These are phyloP conservation scores for Alternaria conjuncta DNA, from an alignment of 2,329 filamentous ascomycete species.

Conservation along the genomic window DNA sequence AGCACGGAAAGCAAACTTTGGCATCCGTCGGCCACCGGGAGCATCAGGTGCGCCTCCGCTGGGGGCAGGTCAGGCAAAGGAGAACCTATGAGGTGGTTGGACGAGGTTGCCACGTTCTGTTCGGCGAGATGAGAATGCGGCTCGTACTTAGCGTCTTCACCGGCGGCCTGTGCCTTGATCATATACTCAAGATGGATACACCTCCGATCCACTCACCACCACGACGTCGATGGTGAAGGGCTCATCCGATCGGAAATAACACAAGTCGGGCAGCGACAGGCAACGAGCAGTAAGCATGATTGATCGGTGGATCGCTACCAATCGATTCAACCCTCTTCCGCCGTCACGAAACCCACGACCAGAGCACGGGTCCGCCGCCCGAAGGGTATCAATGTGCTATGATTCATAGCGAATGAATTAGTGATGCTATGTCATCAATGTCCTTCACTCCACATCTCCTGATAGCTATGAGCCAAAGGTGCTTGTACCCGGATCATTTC, in stretches of 20 bases:
- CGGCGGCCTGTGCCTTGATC: not conserved
- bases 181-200: not conserved
- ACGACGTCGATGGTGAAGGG: not conserved
- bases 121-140: not conserved
- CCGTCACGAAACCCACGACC: not conserved
- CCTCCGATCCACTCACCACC: not conserved
- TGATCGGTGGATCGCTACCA: not conserved
- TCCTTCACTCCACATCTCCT: not conserved
- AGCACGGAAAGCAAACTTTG: constrained; percentile 45
- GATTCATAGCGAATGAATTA: not conserved
- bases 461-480: not conserved
- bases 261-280: not conserved
- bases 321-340: not conserved
- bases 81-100: constrained; percentile 13
- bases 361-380: not conserved
- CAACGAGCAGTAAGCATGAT: not conserved
- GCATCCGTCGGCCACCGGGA: constrained; percentile 46
- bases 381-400: not conserved
- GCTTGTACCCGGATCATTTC: not conserved
- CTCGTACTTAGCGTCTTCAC: not conserved
- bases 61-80: constrained; percentile 6
- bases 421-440: not conserved
- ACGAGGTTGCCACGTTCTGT: not conserved
- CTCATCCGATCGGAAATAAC: not conserved
- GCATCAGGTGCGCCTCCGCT: constrained; percentile 11